Evolutionary conservation across 176 grass and related monocot species (phyloP).

Genomic region (Musa beccarii): DNA sequence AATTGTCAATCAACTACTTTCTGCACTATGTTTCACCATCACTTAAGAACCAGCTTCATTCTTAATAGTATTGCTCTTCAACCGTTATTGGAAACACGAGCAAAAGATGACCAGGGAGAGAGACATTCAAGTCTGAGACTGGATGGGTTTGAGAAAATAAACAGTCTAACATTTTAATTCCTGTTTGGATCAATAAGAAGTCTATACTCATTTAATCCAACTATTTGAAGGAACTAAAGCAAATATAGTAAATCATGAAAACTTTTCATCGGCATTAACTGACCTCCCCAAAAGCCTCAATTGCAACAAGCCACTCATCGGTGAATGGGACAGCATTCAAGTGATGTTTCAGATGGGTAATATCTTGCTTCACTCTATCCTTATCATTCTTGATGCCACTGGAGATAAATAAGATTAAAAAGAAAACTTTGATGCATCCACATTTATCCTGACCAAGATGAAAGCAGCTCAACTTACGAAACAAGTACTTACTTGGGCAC

Average conservation of each 20-base stretch:
- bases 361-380: conserved; percentile 20
- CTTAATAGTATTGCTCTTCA: too few species aligned
- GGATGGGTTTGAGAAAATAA: not conserved
- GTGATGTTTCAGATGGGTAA: conserved; percentile 30
- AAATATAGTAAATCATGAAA: conserved; percentile 5
- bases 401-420: conserved; percentile 22
- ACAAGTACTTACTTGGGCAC: conserved; percentile 9
- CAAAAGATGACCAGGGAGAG: not conserved
- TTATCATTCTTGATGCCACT: conserved; percentile 32
- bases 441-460: not conserved
- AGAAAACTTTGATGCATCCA: conserved; percentile 14
- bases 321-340: conserved; percentile 54
- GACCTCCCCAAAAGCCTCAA: conserved; percentile 74
- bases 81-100: too few species aligned
- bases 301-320: conserved; percentile 79
- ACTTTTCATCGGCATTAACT: not conserved
- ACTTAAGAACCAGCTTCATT: too few species aligned
- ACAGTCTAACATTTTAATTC: not conserved
- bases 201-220: conserved; percentile 6
- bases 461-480: conserved; percentile 1
- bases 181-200: not conserved
- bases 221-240: conserved; percentile 5
- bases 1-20: too few species aligned
- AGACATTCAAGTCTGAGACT: not conserved
- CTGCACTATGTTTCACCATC: too few species aligned